Percentiles rank a stretch among this genome's conserved stretches.
Conservation (phyloP, 192 early-diverging fungal species). For the Rhizophlyctis rosea region DNA sequence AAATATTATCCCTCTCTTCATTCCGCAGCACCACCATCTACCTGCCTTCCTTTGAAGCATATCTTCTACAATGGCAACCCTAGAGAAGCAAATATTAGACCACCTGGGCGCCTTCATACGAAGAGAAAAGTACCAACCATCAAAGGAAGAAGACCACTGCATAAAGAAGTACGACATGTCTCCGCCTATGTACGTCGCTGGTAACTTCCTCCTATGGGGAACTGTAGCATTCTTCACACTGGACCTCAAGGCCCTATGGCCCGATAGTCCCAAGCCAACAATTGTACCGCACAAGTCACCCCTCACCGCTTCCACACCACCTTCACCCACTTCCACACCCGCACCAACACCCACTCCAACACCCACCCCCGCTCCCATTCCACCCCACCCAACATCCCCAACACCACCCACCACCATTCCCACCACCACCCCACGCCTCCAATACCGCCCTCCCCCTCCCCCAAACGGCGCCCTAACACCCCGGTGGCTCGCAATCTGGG, state of each 20-base stretch:
- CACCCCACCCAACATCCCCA: no score
- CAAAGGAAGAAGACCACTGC: constrained; percentile 12
- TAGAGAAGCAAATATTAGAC: constrained; percentile 28
- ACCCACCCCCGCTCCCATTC: not conserved
- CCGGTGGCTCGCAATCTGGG: no score
- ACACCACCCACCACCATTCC: no score
- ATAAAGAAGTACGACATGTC: constrained; percentile 16
- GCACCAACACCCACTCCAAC: not conserved
- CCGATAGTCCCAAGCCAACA: not conserved
- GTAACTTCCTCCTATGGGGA: constrained; percentile 28
- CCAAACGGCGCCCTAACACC: no score
- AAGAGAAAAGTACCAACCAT: constrained; percentile 6
- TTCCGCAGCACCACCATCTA: no score
- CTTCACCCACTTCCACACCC: not conserved
- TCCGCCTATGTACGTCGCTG: constrained; percentile 10
- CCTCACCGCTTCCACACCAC: not conserved
- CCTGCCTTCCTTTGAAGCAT: no score
- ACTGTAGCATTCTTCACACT: constrained; percentile 23
- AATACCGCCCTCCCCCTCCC: no score
- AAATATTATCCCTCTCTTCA: no score
- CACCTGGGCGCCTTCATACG: constrained; percentile 22
- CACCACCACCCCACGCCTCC: constrained; percentile 4
- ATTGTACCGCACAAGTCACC: not conserved
- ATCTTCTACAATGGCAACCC: not conserved
- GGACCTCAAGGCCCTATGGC: constrained; percentile 15